phyloP scores from a whole-genome alignment of 306 rosid species.

The Vigna nakashimae region DNA sequence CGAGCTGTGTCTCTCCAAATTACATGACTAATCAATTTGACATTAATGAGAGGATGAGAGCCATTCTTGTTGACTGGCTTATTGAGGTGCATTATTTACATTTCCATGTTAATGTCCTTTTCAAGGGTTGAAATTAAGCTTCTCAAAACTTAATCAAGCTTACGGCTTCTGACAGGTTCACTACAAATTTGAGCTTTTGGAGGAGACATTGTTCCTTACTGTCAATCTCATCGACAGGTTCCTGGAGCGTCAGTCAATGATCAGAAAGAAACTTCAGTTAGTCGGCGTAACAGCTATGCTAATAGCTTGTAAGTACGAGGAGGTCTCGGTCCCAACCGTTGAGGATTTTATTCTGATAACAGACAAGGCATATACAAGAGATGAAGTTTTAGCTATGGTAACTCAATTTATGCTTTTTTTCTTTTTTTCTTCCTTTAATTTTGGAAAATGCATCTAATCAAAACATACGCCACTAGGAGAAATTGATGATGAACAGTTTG shows the following conservation, averaged over 20 bases:
- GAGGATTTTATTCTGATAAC: slow-evolving; percentile 57
- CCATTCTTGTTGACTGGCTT: slow-evolving; percentile 59
- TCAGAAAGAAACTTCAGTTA: slow-evolving; percentile 57
- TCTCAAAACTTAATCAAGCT: neutral
- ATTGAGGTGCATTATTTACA: slow-evolving; percentile 46
- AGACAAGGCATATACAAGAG: slow-evolving; percentile 54
- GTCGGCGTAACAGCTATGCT: slow-evolving; percentile 59
- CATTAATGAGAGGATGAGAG: slow-evolving; percentile 61
- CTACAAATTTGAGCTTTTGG: slow-evolving; percentile 59
- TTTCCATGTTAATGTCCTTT: neutral
- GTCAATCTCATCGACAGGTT: slow-evolving; percentile 58
- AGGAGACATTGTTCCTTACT: slow-evolving; percentile 55
- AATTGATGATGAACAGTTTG: slow-evolving; percentile 53
- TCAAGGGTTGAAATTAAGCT: neutral
- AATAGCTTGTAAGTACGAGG: slow-evolving; percentile 60
- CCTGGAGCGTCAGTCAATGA: slow-evolving; percentile 47
- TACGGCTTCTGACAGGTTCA: slow-evolving; percentile 50
- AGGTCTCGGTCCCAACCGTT: slow-evolving; percentile 52
- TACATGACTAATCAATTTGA: slow-evolving; percentile 53
- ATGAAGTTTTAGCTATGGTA: slow-evolving; percentile 52
- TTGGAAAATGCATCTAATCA: slow-evolving; percentile 28
- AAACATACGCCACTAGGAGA: slow-evolving; percentile 45
- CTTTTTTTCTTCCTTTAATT: neutral
- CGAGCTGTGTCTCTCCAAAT: slow-evolving; percentile 47
- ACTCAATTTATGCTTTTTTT: neutral